Evolutionary conservation across 2,329 filamentous ascomycete species (phyloP), one percentile per base, ranked within the genome.

Genomic region (Claviceps fusiformis): DNA sequence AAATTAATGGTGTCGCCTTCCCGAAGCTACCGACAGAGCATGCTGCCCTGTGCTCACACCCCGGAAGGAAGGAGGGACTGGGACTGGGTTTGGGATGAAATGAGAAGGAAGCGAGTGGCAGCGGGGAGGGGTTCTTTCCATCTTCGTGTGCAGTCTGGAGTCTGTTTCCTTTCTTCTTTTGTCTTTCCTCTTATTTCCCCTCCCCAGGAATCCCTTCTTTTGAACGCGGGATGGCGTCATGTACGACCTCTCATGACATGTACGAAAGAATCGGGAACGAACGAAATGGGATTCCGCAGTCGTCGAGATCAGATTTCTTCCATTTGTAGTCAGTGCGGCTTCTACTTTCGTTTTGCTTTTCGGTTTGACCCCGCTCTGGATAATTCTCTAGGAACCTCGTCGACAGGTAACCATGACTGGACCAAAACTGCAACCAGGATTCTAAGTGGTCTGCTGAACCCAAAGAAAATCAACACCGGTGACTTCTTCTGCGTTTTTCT

Each of bases 11-110:
- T 46, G 44, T 10, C 43, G 44, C 52, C 33, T 49, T 43, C 24
- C 53, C 53, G 46, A 43, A 8, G 45, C 53, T 54, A 44, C 53
- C 53, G 53, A 54, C 39, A 41, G 39, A 41, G 39, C 39, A 15
- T 41, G 39, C 39, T 17, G 39, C 15, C 39, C 39, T 41, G 39
- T 15, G 6, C 15, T 33, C 8, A 8, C 31, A 33, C 39, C 4
- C 39, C 2, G 15, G 3, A 9, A n/a, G 45, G 29, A 46, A 27
- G 31, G 41, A 33, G 27, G 45, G 52, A 29, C 44, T 41, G 19
- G 27, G 33, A 29, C 9, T 41, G 24, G 41, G 35, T 15, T 46
- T 46, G 46, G 53, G 53, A 51, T 13, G 27, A 11, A 19, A 33
- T 15, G 29, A 35, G 47, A n/a, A 19, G 31, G n/a, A 19, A 29